Conservation (phyloP, 495 filamentous ascomycete species). For the Opeltia flavorubescens region DNA sequence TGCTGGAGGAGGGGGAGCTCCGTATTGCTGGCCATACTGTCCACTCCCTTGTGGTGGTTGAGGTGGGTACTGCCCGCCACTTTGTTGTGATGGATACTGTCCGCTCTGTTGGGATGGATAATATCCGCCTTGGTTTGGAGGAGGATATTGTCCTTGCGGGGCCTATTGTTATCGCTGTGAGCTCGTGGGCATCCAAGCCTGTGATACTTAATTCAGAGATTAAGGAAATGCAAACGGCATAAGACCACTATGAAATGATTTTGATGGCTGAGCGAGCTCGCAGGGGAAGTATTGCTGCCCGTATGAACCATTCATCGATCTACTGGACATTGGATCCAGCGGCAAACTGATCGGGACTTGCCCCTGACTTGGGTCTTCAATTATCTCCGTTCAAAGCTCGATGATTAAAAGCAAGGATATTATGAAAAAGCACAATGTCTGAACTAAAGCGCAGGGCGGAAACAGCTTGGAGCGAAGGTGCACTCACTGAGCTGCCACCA, state of each 20-base stretch:
- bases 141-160: not conserved
- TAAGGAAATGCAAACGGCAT: not conserved
- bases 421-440: not conserved
- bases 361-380: not conserved
- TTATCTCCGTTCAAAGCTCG: not conserved
- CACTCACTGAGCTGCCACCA: conserved; percentile 3
- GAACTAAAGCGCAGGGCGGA: not conserved
- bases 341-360: not conserved
- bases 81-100: not conserved
- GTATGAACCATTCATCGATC: not conserved
- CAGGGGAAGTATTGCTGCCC: not conserved
- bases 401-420: not conserved
- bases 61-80: not conserved
- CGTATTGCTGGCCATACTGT: conserved; percentile 19
- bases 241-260: not conserved
- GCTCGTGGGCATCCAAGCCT: not conserved
- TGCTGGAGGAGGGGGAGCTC: conserved; percentile 13
- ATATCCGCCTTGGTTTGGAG: not conserved
- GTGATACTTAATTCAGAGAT: not conserved
- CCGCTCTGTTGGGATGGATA: not conserved
- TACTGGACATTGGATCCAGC: not conserved
- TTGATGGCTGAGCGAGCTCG: not conserved
- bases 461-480: not conserved
- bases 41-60: conserved; percentile 3
- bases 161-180: not conserved